Evolutionary conservation across 2,329 filamentous ascomycete species (phyloP).

Genomic region (Rhynchosporium graminicola): DNA sequence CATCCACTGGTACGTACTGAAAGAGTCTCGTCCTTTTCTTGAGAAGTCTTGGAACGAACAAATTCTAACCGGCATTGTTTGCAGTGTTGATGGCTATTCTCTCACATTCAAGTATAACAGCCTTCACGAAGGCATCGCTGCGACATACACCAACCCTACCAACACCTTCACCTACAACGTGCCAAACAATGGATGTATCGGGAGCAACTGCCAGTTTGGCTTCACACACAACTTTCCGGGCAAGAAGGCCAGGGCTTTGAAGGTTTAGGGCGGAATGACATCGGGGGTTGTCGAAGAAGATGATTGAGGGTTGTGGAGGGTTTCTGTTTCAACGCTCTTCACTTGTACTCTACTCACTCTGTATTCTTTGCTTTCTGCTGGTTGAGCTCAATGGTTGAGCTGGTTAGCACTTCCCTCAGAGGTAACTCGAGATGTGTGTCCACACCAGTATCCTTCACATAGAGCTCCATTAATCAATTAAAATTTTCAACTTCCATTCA

Average conservation of each 20-base stretch:
- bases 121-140: slow-evolving; percentile 19
- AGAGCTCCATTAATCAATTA: too few relatives aligned
- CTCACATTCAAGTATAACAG: slow-evolving; percentile 18
- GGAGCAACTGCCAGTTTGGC: slow-evolving; percentile 15
- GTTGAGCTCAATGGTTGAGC: too few relatives aligned
- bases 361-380: too few relatives aligned
- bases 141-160: slow-evolving; percentile 20
- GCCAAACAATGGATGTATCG: slow-evolving; percentile 14
- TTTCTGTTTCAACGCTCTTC: background rate
- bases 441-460: too few relatives aligned
- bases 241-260: slow-evolving; percentile 17
- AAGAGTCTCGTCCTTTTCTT: too few relatives aligned
- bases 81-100: slow-evolving; percentile 14
- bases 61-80: too few relatives aligned
- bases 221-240: slow-evolving; percentile 19
- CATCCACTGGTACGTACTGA: slow-evolving; percentile 16
- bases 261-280: slow-evolving; percentile 1
- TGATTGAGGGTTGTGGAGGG: background rate
- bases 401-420: too few relatives aligned
- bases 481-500: too few relatives aligned
- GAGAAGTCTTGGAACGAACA: too few relatives aligned
- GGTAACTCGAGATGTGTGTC: too few relatives aligned
- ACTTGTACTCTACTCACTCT: too few relatives aligned
- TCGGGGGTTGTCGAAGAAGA: background rate
- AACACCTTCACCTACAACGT: slow-evolving; percentile 19